Conservation (phyloP, 31 red algal genomes). For the Porphyra umbilicalis region DNA sequence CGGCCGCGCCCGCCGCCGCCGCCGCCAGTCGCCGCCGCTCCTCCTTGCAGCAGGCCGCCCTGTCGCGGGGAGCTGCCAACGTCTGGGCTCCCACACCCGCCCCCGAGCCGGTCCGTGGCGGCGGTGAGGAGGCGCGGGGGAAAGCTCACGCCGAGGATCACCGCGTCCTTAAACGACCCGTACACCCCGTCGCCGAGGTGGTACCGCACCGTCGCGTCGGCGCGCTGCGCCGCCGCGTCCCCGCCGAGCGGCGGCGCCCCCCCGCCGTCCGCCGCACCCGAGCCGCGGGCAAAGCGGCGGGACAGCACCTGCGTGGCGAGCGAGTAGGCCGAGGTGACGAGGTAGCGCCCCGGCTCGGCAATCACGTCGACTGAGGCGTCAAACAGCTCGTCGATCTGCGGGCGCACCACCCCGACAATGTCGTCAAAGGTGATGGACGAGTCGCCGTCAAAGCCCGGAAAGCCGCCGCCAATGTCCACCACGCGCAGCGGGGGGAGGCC, state of each 20-base stretch:
- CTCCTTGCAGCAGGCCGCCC: background rate
- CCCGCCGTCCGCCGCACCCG: background rate
- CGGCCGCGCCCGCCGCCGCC: background rate
- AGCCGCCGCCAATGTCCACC: constrained; percentile 93
- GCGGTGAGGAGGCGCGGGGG: constrained; percentile 1
- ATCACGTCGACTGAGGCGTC: constrained; percentile 44
- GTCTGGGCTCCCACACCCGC: too few relatives aligned
- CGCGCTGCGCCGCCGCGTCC: background rate
- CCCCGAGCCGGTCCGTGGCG: background rate
- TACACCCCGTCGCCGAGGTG: constrained; percentile 72
- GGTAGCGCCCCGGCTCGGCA: constrained; percentile 84
- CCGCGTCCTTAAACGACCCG: constrained; percentile 66
- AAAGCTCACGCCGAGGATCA: constrained; percentile 43
- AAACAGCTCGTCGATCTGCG: constrained; percentile 29
- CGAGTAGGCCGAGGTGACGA: constrained; percentile 40
- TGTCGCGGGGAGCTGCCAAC: too few relatives aligned
- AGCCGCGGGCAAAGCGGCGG: constrained; percentile 1
- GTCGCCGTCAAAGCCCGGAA: constrained; percentile 68
- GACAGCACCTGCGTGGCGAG: constrained; percentile 55
- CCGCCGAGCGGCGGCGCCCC: background rate
- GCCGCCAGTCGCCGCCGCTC: background rate
- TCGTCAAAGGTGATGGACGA: constrained; percentile 63
- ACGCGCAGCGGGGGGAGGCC: constrained; percentile 52
- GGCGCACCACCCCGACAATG: constrained; percentile 38
- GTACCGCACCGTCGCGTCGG: constrained; percentile 14